Evolutionary conservation across 225 moss, liverwort and hornwort species (phyloP).

Genomic region (Climacium dendroides): DNA sequence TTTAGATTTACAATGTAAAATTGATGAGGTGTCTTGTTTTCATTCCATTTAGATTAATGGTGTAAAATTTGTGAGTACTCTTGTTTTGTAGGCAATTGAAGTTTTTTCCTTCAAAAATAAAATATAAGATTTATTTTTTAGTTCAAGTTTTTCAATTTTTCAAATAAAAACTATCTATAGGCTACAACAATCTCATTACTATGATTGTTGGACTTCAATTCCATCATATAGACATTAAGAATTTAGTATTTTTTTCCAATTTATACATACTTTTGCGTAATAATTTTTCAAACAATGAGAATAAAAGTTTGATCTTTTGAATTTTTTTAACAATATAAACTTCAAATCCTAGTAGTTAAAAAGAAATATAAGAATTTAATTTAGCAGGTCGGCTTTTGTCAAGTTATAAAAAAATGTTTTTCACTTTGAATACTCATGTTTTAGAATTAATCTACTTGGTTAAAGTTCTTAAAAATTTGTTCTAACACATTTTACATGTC

Average conservation of each 20-base stretch:
- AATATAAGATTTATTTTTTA: not conserved
- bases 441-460: not conserved
- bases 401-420: not conserved
- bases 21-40: no score
- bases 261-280: not conserved
- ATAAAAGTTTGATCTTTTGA: no score
- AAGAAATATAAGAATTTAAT: not conserved
- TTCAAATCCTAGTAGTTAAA: accelerated
- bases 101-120: not conserved
- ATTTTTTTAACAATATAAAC: not conserved
- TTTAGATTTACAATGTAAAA: not conserved
- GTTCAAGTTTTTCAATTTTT: not conserved
- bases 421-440: not conserved
- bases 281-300: no score
- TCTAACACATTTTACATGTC: not conserved
- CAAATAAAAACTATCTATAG: not conserved
- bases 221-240: not conserved
- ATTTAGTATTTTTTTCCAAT: not conserved
- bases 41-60: no score
- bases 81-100: not conserved
- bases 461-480: not conserved
- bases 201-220: not conserved
- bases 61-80: not conserved
- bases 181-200: not conserved
- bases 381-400: accelerated